These are phyloP conservation scores for Puccinia novopanici DNA, from an alignment of 1,284 basidiomycete species.

Conservation along the genomic window DNA sequence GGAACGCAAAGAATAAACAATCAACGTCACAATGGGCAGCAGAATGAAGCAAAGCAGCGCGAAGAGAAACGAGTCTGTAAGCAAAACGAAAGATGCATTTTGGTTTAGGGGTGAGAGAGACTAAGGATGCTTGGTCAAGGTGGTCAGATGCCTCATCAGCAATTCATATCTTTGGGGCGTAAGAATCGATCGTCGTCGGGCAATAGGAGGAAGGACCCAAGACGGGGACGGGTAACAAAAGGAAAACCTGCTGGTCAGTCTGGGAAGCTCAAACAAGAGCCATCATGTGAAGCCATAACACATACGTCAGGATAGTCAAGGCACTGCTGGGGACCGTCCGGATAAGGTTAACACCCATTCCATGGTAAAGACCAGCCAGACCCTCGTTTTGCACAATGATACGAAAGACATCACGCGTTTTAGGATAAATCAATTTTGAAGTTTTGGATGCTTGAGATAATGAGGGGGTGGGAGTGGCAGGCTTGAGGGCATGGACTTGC, in stretches of 20 bases:
- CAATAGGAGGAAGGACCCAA: no score
- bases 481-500: slow-evolving; percentile 70
- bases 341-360: slow-evolving; percentile 83
- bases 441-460: slow-evolving; percentile 7
- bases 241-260: background rate
- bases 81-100: background rate
- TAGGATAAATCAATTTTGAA: slow-evolving; percentile 57
- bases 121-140: slow-evolving; percentile 12
- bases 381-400: slow-evolving; percentile 78
- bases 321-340: slow-evolving; percentile 91
- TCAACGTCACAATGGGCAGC: background rate
- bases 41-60: background rate
- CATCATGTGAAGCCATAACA: background rate
- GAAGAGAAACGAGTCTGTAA: background rate
- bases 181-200: no score
- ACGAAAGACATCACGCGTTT: slow-evolving; percentile 71
- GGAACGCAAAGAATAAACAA: background rate
- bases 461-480: slow-evolving; percentile 49
- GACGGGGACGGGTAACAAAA: background rate
- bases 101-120: background rate
- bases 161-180: slow-evolving; percentile 34
- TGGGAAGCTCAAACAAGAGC: background rate
- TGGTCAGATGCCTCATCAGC: slow-evolving; percentile 24
- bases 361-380: slow-evolving; percentile 82
- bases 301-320: slow-evolving; percentile 89